Conservation (phyloP, 805 yeast species). For the Hanseniaspora meyeri region DNA sequence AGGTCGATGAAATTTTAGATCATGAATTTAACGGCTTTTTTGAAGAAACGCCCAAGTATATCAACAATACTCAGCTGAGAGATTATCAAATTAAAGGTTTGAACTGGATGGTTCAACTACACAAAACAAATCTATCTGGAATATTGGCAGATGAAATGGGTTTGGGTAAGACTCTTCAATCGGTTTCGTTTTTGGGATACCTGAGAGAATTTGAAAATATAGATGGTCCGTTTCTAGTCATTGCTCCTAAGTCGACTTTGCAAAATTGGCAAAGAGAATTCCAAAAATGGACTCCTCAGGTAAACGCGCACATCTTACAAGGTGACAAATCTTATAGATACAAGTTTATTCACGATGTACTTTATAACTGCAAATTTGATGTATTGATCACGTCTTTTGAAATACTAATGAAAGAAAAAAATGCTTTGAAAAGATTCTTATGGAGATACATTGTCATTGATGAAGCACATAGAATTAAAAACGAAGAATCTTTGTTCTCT, state of each 20-base stretch:
- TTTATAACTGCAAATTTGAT: slow-evolving; percentile 71
- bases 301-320: slow-evolving; percentile 69
- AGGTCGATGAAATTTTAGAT: slow-evolving; percentile 66
- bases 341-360: slow-evolving; percentile 42
- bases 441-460: slow-evolving; percentile 94
- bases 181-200: slow-evolving; percentile 83
- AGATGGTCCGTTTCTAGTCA: slow-evolving; percentile 81
- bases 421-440: slow-evolving; percentile 62
- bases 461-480: slow-evolving; percentile 93
- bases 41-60: slow-evolving; percentile 71
- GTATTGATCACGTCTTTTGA: slow-evolving; percentile 86
- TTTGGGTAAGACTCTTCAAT: slow-evolving; percentile 87
- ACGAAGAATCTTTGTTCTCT: slow-evolving; percentile 82
- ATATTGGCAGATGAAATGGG: slow-evolving; percentile 98
- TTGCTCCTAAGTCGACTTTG: slow-evolving; percentile 89
- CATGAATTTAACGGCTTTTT: slow-evolving; percentile 41
- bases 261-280: slow-evolving; percentile 96
- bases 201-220: slow-evolving; percentile 63
- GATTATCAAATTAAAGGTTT: slow-evolving; percentile 92
- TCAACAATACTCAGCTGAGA: slow-evolving; percentile 60
- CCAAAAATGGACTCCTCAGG: slow-evolving; percentile 92
- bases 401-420: slow-evolving; percentile 81
- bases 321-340: slow-evolving; percentile 78
- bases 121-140: slow-evolving; percentile 81
- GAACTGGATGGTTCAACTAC: slow-evolving; percentile 83